These are phyloP conservation scores for Viola pubescens DNA, from an alignment of 441 rosid species.

Conservation along the genomic window DNA sequence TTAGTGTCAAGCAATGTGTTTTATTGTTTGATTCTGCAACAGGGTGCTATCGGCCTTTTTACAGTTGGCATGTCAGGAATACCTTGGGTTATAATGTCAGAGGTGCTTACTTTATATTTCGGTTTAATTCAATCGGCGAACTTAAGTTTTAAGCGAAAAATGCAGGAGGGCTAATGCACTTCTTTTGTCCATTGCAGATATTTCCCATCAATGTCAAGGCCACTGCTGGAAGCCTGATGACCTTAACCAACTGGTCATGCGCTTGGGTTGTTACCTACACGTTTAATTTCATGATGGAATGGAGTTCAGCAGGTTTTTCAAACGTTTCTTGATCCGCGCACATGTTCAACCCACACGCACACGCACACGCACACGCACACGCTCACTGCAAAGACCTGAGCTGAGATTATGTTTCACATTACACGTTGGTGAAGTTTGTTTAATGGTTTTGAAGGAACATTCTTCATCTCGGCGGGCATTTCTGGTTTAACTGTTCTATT, in stretches of 20 bases:
- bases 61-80: conserved; percentile 57
- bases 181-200: conserved; percentile 26
- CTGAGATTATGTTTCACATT: background rate
- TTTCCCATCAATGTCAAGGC: conserved; percentile 62
- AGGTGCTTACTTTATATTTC: conserved; percentile 28
- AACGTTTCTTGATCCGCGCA: no score
- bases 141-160: background rate
- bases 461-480: conserved; percentile 36
- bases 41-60: conserved; percentile 45
- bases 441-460: conserved; percentile 35
- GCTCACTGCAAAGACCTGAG: no score
- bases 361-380: no score
- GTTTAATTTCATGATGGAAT: conserved; percentile 50
- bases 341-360: background rate
- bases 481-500: conserved; percentile 38
- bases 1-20: no score
- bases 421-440: background rate
- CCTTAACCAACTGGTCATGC: conserved; percentile 46
- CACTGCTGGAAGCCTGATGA: conserved; percentile 52
- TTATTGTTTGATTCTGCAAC: conserved; percentile 1
- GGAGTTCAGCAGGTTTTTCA: conserved; percentile 47
- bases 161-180: background rate
- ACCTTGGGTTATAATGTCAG: conserved; percentile 77
- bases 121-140: background rate
- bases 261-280: conserved; percentile 56